Percentiles rank a stretch among this genome's conserved stretches.
phyloP scores from a whole-genome alignment of 2,329 filamentous ascomycete species.

The Pseudocercospora ulei region DNA sequence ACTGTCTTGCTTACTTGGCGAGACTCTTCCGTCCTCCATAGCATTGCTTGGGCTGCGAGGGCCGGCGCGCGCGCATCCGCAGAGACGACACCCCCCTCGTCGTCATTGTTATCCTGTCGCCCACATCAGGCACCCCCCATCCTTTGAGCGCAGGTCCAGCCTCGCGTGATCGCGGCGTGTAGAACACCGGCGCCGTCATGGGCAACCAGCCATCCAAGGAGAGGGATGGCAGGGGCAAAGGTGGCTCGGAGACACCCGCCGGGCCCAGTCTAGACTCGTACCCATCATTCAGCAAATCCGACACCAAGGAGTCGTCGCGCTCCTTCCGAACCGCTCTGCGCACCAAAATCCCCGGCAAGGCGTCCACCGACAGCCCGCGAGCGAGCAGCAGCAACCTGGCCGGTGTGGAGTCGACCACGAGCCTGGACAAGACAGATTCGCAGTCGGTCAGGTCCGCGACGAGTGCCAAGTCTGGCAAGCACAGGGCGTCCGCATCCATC shows the following conservation, averaged over 20 bases:
- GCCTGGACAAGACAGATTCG: slow-evolving; percentile 59
- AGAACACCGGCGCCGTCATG: slow-evolving; percentile 42
- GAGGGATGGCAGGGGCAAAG: slow-evolving; percentile 37
- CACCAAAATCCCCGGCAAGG: slow-evolving; percentile 73
- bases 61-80: slow-evolving; percentile 7
- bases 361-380: slow-evolving; percentile 64
- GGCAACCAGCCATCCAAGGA: slow-evolving; percentile 64
- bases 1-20: slow-evolving; percentile 40
- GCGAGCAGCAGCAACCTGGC: slow-evolving; percentile 55
- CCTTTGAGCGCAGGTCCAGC: slow-evolving; percentile 1
- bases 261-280: slow-evolving; percentile 66
- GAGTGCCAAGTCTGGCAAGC: slow-evolving; percentile 42
- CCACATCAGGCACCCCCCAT: slow-evolving; percentile 4
- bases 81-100: slow-evolving; percentile 1
- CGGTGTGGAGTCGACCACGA: slow-evolving; percentile 43
- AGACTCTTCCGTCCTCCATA: slow-evolving; percentile 42
- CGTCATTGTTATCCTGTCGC: slow-evolving; percentile 8
- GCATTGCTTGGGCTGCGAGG: slow-evolving; percentile 17
- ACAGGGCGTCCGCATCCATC: slow-evolving; percentile 20
- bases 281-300: slow-evolving; percentile 82
- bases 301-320: slow-evolving; percentile 83
- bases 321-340: slow-evolving; percentile 72
- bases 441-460: slow-evolving; percentile 63
- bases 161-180: neutral
- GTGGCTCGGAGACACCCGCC: slow-evolving; percentile 39